Conservation (phyloP, 306 rosid genomes). For the Dryas drummondii region DNA sequence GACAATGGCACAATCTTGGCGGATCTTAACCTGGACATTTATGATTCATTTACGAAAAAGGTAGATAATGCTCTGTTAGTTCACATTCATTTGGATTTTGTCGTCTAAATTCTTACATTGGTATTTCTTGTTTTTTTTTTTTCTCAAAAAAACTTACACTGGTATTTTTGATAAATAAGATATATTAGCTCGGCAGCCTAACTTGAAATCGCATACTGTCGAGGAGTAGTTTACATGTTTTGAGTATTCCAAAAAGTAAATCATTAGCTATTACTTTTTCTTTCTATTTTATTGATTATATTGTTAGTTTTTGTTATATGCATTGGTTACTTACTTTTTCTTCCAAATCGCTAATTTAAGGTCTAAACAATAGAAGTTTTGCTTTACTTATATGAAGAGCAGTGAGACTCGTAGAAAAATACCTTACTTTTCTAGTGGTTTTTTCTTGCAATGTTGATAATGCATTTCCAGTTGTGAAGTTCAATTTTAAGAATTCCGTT, state of each 20-base stretch:
- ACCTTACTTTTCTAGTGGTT: not conserved
- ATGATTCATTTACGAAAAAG: constrained; percentile 46
- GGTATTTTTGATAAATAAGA: too few relatives aligned
- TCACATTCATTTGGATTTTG: constrained; percentile 18
- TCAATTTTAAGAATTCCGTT: constrained; percentile 56
- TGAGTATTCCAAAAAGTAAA: too few relatives aligned
- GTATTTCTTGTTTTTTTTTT: not conserved
- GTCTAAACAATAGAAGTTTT: not conserved
- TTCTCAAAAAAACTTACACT: too few relatives aligned
- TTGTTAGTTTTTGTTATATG: too few relatives aligned
- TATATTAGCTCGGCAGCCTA: too few relatives aligned
- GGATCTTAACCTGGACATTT: constrained; percentile 54
- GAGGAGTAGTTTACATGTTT: too few relatives aligned
- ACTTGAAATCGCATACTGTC: too few relatives aligned
- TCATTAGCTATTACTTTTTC: too few relatives aligned
- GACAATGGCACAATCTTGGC: constrained; percentile 97
- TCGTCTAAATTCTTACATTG: constrained; percentile 25
- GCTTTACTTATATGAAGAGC: too few relatives aligned
- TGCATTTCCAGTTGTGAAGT: constrained; percentile 63
- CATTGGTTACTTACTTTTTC: too few relatives aligned
- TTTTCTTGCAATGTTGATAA: constrained; percentile 59
- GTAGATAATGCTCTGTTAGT: constrained; percentile 31
- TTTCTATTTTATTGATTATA: too few relatives aligned
- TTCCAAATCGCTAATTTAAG: too few relatives aligned
- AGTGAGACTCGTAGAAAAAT: not conserved